Evolutionary conservation across 2,329 filamentous ascomycete species (phyloP), one percentile per base, ranked within the genome.

Genomic region (Beauveria sp.): DNA sequence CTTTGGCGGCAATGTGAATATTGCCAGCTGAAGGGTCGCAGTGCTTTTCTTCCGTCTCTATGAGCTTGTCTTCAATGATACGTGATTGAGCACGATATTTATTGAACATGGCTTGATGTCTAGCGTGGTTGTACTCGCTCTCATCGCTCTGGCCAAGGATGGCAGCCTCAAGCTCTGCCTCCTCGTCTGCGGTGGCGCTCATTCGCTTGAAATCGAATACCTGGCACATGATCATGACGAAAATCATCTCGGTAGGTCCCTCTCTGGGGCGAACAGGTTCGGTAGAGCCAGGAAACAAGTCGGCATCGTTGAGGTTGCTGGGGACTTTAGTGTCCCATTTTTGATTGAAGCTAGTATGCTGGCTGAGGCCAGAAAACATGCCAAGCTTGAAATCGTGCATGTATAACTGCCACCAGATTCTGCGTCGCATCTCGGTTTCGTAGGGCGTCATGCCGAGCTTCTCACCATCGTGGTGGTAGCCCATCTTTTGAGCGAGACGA

Each of bases 401-500:
- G 54, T 85, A 76, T 28, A 88, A 80, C 67, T 84, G 80, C 85
- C 84, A 87, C 86, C 86, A 89, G 22, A 88, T 76, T 7, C 87
- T 77, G 49, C 86, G 76, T n/a, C 86, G 80, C 78, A 89, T 88
- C 68, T 89, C 85, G 2, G 82, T 82, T 67, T 89, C 85, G 66
- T 88, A 87, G 0, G 85, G 83, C 0, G 80, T 76, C 2, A 88
- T 74, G 1, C 80, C 80, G 6, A 86, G 74, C 20, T 74, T 71
- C 63, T 81, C 79, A 42, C 84, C 85, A 63, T 89, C 86, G 14
- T 83, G 79, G 64, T 88, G 85, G 53, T 88, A 77, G 0, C 87
- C 87, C 79, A 89, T 86, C 68, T 86, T 86, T 68, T 88, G 83
- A 1, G 85, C 86, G 58, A 89, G 84, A 22, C 87, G 80, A 40